Evolutionary conservation across 129 eudicot species (phyloP).

Genomic region (Escallonia herrerae): DNA sequence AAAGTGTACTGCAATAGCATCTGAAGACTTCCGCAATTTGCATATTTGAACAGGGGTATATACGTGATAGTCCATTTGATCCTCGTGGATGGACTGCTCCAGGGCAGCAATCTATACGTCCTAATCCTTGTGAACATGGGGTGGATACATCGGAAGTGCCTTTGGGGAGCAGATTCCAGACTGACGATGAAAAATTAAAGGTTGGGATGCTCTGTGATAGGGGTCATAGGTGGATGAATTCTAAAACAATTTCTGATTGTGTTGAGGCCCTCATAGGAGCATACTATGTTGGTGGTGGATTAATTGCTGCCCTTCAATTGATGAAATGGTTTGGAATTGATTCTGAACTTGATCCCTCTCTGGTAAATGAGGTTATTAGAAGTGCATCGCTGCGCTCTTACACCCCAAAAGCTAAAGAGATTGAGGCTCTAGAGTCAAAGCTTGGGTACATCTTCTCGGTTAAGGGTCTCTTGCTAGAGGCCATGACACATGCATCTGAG

Average conservation of each 20-base stretch:
- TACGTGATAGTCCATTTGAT: slow-evolving; percentile 81
- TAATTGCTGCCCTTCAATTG: slow-evolving; percentile 52
- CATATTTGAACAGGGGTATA: slow-evolving; percentile 38
- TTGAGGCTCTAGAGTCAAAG: slow-evolving; percentile 49
- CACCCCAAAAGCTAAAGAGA: slow-evolving; percentile 43
- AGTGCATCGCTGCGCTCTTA: slow-evolving; percentile 49
- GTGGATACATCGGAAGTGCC: slow-evolving; percentile 70
- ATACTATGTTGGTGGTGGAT: slow-evolving; percentile 75
- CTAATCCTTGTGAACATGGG: slow-evolving; percentile 65
- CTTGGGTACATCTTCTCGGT: slow-evolving; percentile 49
- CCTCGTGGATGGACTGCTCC: slow-evolving; percentile 94
- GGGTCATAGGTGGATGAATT: slow-evolving; percentile 91
- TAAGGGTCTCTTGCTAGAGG: slow-evolving; percentile 81
- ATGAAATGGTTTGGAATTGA: slow-evolving; percentile 84
- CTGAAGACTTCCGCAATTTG: background rate
- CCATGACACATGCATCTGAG: slow-evolving; percentile 71
- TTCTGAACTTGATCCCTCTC: slow-evolving; percentile 44
- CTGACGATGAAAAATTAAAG: slow-evolving; percentile 37
- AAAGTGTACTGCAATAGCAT: no score
- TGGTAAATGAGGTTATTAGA: slow-evolving; percentile 51
- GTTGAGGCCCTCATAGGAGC: slow-evolving; percentile 96
- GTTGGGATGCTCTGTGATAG: slow-evolving; percentile 68
- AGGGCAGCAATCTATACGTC: slow-evolving; percentile 62
- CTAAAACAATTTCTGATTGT: slow-evolving; percentile 86
- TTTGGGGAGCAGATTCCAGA: slow-evolving; percentile 36